Base-by-base conservation (phyloP, 2,329 filamentous ascomycete genomes). In the Trichoderma guizhouense region DNA sequence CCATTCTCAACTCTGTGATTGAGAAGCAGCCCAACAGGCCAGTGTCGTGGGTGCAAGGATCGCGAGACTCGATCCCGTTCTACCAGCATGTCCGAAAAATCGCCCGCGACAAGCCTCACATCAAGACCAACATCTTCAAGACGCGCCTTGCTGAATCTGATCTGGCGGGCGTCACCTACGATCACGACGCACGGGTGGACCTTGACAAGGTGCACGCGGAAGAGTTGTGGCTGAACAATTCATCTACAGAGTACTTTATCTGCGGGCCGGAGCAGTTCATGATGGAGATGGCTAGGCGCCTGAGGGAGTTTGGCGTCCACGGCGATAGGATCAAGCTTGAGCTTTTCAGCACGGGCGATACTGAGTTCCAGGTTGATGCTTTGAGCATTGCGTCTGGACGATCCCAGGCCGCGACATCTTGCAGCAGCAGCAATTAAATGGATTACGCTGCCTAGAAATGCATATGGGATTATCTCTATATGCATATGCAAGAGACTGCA, bases 31-130 rank as follows among this genome's bases (percentile, higher is more conserved):
- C 83, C 15, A 79, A 80, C 57, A 83, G 88, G 3, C 84, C 85
- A 28, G 78, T 91, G 58, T 86, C 87, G 51, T 91, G 88, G 84
- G 84, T 91, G 71, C 89, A 91, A 78, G 88, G 87, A 26, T 86
- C 87, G 5, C 84, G 86, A 21, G 82, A 82, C 7, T 81, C 83
- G 3, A 81, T 84, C 1, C 87, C 88, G 0, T 91, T 91, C 77
- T 84, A 85, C 69, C 80, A 85, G 7, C 84, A 89, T 73, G 75
- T 91, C 71, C 80, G 83, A 8, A 78, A 79, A 1, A 78, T 90
- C 43, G 79, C 82, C 11, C 79, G 78, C 60, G 76, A 85, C 73
- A 79, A 78, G 34, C 74, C 77, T 53, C 80, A 76, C 66, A 76
- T 82, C 74, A 74, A 76, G 47, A 82, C 81, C 39, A 85, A 83